phyloP scores from a whole-genome alignment of 2,329 filamentous ascomycete genomes.

The Fusarium vanettenii region DNA sequence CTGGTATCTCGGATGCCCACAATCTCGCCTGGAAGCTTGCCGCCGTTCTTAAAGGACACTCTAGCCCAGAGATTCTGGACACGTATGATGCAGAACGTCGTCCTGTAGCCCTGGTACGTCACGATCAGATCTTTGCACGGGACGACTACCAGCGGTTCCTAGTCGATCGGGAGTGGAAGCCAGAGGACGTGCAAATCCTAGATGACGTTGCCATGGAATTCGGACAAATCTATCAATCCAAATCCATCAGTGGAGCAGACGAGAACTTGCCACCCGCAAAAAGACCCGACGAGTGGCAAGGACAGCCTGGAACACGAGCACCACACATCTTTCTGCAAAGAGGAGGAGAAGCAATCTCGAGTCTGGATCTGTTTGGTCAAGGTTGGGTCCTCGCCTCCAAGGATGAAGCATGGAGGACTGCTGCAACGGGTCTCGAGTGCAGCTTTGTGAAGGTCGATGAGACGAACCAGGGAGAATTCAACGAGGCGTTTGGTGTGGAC shows the following conservation, averaged over 20 bases:
- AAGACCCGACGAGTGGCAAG: constrained; percentile 38
- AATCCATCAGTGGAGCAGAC: background rate
- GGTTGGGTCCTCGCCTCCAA: constrained; percentile 23
- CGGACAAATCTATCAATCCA: constrained; percentile 22
- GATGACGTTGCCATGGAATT: constrained; percentile 31
- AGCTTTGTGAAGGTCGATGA: constrained; percentile 17
- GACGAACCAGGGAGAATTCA: background rate
- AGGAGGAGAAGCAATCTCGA: constrained; percentile 3
- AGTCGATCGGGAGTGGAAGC: constrained; percentile 11
- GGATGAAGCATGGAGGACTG: constrained; percentile 7
- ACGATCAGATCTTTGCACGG: constrained; percentile 40
- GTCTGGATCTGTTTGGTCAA: constrained; percentile 20
- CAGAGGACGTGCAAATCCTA: background rate
- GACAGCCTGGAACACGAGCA: constrained; percentile 37
- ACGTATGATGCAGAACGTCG: constrained; percentile 54
- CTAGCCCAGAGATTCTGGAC: constrained; percentile 42
- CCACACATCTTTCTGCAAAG: constrained; percentile 28
- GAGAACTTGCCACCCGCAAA: constrained; percentile 12
- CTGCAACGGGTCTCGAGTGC: background rate
- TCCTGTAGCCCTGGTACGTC: constrained; percentile 45
- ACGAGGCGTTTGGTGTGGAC: background rate
- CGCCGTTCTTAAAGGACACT: constrained; percentile 43
- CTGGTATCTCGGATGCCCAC: constrained; percentile 52
- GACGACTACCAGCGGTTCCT: constrained; percentile 34
- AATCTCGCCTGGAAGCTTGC: constrained; percentile 58